phyloP scores from a whole-genome alignment of 176 grass and related monocot species.

The Chrysopogon serrulatus region DNA sequence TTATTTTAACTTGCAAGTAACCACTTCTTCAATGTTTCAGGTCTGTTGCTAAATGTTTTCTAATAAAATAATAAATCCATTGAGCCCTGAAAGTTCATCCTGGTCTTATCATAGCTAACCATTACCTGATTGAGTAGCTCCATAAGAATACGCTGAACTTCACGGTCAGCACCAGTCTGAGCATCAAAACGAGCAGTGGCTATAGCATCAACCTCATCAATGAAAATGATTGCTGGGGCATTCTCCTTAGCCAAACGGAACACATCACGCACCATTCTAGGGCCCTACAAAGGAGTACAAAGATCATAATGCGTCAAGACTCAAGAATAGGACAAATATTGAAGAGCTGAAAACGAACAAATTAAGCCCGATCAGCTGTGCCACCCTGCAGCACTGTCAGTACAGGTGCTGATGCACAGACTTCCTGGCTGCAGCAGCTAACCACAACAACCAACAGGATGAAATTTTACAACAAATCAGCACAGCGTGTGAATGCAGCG shows the following conservation, averaged over 20 bases:
- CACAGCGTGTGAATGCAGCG: too few species aligned
- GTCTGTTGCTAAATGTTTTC: background rate
- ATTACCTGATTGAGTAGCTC: conserved; percentile 96
- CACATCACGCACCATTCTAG: conserved; percentile 97
- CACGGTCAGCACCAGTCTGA: conserved; percentile 94
- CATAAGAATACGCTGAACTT: conserved; percentile 99
- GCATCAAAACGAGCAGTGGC: conserved; percentile 99
- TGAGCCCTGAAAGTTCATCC: background rate
- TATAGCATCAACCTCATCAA: conserved; percentile 99
- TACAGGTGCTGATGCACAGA: too few species aligned
- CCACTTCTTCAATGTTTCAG: background rate
- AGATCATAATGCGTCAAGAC: background rate
- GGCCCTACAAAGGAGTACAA: conserved; percentile 49
- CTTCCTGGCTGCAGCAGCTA: too few species aligned
- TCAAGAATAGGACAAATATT: background rate
- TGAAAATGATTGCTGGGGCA: conserved; percentile 97
- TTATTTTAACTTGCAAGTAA: background rate
- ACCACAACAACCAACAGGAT: too few species aligned
- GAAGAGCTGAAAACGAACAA: too few species aligned
- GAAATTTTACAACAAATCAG: too few species aligned
- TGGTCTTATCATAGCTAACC: background rate
- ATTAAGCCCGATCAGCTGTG: too few species aligned
- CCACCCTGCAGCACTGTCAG: too few species aligned
- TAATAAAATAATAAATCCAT: background rate
- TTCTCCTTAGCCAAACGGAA: conserved; percentile 99